These are phyloP conservation scores for Emergomyces pasteurianus DNA, from an alignment of 2,329 filamentous ascomycete species.

Conservation along the genomic window DNA sequence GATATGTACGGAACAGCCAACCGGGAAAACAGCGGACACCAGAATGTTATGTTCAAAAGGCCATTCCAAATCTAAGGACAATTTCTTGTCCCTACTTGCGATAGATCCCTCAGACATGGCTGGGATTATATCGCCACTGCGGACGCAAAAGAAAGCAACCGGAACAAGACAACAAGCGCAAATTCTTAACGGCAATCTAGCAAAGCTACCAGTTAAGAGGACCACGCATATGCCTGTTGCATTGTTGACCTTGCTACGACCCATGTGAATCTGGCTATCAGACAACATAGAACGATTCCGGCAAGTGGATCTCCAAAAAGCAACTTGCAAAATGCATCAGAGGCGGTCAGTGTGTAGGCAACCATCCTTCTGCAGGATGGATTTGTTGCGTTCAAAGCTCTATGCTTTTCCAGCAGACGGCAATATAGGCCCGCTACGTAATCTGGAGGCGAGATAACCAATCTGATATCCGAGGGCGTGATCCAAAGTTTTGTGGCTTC, in stretches of 20 bases:
- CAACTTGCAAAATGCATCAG: slow-evolving; percentile 3
- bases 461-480: background rate
- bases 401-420: slow-evolving; percentile 12
- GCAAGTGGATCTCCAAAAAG: slow-evolving; percentile 39
- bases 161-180: slow-evolving; percentile 28
- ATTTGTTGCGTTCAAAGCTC: slow-evolving; percentile 26
- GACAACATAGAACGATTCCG: slow-evolving; percentile 38
- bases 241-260: slow-evolving; percentile 45
- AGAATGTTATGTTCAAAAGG: background rate
- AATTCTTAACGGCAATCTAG: slow-evolving; percentile 15
- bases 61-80: slow-evolving; percentile 16
- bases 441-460: background rate
- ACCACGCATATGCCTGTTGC: slow-evolving; percentile 30
- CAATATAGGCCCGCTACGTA: slow-evolving; percentile 13
- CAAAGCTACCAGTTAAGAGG: slow-evolving; percentile 23
- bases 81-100: slow-evolving; percentile 14
- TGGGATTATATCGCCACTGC: slow-evolving; percentile 2
- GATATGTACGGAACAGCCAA: slow-evolving; percentile 37
- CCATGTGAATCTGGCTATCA: slow-evolving; percentile 11
- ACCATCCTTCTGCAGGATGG: slow-evolving; percentile 9
- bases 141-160: slow-evolving; percentile 16
- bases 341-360: slow-evolving; percentile 37
- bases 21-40: background rate
- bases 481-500: slow-evolving; percentile 23
- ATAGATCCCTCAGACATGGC: background rate